Conservation (phyloP, 2,329 filamentous ascomycete genomes). For the Elsinoe perseae region DNA sequence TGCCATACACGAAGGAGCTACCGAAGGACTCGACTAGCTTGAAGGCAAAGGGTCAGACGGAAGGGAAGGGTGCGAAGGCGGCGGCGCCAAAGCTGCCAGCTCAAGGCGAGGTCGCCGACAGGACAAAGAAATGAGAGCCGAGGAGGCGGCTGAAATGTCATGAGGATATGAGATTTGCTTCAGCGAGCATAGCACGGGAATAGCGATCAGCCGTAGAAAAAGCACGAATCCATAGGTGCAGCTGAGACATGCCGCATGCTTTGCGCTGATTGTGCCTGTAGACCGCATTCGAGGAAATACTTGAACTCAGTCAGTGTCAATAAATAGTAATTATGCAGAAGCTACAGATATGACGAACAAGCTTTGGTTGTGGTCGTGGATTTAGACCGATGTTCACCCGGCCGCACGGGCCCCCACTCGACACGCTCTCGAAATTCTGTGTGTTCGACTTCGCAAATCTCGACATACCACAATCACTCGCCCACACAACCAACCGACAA, state of each 20-base stretch:
- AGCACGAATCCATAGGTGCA: not conserved
- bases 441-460: not conserved
- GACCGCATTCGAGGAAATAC: too few species aligned
- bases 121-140: slow-evolving; percentile 17
- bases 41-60: slow-evolving; percentile 41
- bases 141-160: not conserved
- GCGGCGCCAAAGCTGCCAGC: slow-evolving; percentile 21
- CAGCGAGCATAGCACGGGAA: not conserved
- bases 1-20: slow-evolving; percentile 80
- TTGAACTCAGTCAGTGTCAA: not conserved
- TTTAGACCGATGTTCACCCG: not conserved
- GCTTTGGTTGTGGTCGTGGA: not conserved
- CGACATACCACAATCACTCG: slow-evolving; percentile 9
- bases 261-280: not conserved
- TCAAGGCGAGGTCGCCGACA: slow-evolving; percentile 19
- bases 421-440: not conserved
- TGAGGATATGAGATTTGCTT: slow-evolving; percentile 5
- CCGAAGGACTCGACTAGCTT: slow-evolving; percentile 64
- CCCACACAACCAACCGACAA: slow-evolving; percentile 23
- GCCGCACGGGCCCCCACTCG: not conserved
- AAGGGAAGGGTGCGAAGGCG: slow-evolving; percentile 25
- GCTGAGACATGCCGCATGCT: not conserved
- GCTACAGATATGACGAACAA: not conserved
- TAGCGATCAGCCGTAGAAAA: not conserved
- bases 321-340: not conserved